Evolutionary conservation across 768 basidiomycete genomes (phyloP).

Genomic region (Leccinum variicolor): DNA sequence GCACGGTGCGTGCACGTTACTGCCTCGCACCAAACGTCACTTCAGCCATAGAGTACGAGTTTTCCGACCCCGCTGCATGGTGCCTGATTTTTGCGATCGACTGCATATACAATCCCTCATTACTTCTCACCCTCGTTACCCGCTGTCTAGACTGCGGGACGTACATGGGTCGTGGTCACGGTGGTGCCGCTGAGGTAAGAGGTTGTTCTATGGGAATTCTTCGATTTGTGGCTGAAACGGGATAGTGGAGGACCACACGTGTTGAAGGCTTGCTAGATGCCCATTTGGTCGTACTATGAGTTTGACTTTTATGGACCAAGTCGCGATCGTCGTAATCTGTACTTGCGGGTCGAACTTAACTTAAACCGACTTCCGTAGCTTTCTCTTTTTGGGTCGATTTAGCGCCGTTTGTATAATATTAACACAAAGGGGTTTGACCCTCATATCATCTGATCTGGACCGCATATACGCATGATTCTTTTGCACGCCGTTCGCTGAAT

Average conservation of each 20-base stretch:
- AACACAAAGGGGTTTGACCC: neutral
- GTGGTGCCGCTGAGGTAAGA: conserved; percentile 69
- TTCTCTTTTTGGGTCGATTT: neutral
- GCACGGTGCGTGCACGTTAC: conserved; percentile 20
- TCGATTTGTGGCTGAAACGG: conserved; percentile 55
- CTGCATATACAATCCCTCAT: conserved; percentile 74
- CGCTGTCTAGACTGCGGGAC: conserved; percentile 44
- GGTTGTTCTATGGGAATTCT: conserved; percentile 70
- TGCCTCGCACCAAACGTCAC: conserved; percentile 18
- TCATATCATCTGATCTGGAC: neutral
- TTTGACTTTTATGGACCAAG: conserved; percentile 45
- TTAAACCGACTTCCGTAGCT: neutral
- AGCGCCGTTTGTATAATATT: neutral
- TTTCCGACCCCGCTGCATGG: conserved; percentile 16
- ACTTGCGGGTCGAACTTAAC: neutral
- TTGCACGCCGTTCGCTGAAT: too few relatives aligned
- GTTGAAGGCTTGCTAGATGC: conserved; percentile 37
- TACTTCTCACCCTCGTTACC: conserved; percentile 60
- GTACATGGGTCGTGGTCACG: conserved; percentile 47
- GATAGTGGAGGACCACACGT: conserved; percentile 44
- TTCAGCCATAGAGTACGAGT: neutral
- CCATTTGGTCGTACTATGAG: conserved; percentile 65
- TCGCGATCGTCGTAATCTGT: neutral
- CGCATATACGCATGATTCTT: neutral
- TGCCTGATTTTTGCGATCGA: conserved; percentile 72